Evolutionary conservation across 2,329 filamentous ascomycete species (phyloP), one percentile per base, ranked within the genome.

Genomic region (Calonectria multiphialidica): DNA sequence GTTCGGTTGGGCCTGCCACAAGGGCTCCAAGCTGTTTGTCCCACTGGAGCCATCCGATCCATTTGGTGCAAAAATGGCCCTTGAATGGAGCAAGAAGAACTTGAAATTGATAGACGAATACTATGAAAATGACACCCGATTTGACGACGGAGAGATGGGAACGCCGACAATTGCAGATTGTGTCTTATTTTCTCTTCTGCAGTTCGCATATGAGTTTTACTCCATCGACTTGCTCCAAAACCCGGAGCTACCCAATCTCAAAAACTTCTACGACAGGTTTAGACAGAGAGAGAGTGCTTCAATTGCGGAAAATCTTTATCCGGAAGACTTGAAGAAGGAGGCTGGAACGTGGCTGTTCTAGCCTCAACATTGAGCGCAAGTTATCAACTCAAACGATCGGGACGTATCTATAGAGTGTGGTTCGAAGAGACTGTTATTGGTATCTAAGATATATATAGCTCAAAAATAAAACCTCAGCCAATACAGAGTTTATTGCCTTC

Each of bases 261-360:
- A 57, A 1, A 35, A 6, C 2, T 77, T 77, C 23, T 71, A 77
- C 25, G 2, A n/a, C 15, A 71, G 33, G 50, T 77, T 77, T 21
- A 21, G 33, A 2, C 16, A 55, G 1, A 74, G 72, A 42, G 40
- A 73, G 13, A 77, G 71, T 45, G 75, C 40, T 0, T 63, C 72
- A 13, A 61, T 77, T 0, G 55, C 16, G 0, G 68, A 66, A 0
- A 30, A 66, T 16, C 66, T 77, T n/a, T 75, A 68, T 9, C 75
- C 75, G 2, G 10, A 23, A 1, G 37, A 67, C 1, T 15, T 76
- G 3, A 66, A 76, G 5, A 23, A 66, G 21, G 4, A 76, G 40
- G 66, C 75, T 2, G 59, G 66, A 12, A 72, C 74, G 40, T 77
- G 75, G 75, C 55, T 74, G 7, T 77, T 77, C 59, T 83, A 78